phyloP scores from a whole-genome alignment of 495 filamentous ascomycete species.

The Aspergillus saccharolyticus region DNA sequence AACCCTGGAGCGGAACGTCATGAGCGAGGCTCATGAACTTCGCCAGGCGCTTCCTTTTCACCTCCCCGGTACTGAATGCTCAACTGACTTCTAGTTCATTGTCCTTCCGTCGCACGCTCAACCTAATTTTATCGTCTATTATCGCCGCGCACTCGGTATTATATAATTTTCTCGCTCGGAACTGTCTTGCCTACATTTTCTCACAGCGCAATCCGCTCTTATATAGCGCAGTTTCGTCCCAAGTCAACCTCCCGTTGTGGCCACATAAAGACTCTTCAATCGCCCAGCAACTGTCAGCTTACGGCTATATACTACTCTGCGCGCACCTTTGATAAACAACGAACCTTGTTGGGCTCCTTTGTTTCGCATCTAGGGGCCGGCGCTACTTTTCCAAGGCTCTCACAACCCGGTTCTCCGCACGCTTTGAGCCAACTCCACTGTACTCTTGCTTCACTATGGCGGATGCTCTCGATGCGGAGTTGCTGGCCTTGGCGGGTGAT shows the following conservation, averaged over 20 bases:
- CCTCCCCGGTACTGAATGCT: slow-evolving; percentile 12
- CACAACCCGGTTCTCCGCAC: background rate
- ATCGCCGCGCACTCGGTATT: background rate
- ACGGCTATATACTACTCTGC: slow-evolving; percentile 2
- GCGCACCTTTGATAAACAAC: background rate
- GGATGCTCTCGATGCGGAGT: slow-evolving; percentile 80
- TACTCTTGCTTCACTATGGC: slow-evolving; percentile 34
- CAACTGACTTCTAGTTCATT: slow-evolving; percentile 8
- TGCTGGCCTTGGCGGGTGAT: slow-evolving; percentile 78
- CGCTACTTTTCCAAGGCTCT: background rate
- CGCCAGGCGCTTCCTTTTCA: slow-evolving; percentile 15
- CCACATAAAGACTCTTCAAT: slow-evolving; percentile 14
- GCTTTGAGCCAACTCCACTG: slow-evolving; percentile 6
- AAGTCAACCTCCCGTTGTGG: background rate
- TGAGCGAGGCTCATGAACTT: slow-evolving; percentile 9
- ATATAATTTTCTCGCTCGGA: background rate
- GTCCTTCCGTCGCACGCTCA: slow-evolving; percentile 13
- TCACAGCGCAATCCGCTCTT: background rate
- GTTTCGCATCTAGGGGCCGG: background rate
- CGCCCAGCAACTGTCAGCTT: slow-evolving; percentile 10
- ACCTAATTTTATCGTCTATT: background rate
- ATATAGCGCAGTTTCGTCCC: slow-evolving; percentile 6
- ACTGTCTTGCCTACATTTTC: background rate
- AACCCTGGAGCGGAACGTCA: slow-evolving; percentile 24
- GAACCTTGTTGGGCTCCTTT: background rate